A percentile compares a stretch with the other conserved stretches of the same genome.
phyloP scores from a whole-genome alignment of 495 filamentous ascomycete species.

The Hypoxylon perforatum region DNA sequence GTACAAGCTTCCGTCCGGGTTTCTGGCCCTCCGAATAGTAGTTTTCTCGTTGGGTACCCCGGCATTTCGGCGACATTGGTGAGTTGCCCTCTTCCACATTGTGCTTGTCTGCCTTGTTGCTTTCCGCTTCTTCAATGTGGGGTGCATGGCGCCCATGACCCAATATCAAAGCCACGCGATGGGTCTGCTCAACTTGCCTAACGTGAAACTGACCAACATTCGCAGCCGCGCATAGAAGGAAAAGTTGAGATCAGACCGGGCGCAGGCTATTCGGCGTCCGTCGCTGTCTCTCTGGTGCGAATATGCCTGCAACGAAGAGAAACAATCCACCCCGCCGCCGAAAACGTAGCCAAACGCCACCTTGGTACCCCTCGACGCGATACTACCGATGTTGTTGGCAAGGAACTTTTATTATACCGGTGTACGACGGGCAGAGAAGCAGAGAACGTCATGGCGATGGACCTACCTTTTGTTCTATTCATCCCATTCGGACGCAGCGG shows the following conservation, averaged over 20 bases:
- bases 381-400: conserved; percentile 90
- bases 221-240: conserved; percentile 91
- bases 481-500: conserved; percentile 93
- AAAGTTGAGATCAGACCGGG: conserved; percentile 96
- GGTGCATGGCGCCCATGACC: not conserved
- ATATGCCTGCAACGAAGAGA: conserved; percentile 93
- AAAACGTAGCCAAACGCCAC: conserved; percentile 91
- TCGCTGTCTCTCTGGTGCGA: conserved; percentile 91
- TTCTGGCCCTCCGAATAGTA: conserved; percentile 96
- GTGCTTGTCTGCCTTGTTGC: conserved; percentile 10
- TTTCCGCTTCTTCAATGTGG: conserved; percentile 19
- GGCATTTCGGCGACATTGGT: conserved; percentile 98
- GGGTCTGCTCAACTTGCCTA: conserved; percentile 15
- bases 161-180: not conserved
- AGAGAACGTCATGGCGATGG: conserved; percentile 94
- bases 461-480: conserved; percentile 95
- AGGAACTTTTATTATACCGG: conserved; percentile 91
- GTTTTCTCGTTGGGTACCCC: conserved; percentile 95
- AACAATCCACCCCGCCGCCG: conserved; percentile 95
- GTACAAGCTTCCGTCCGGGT: conserved; percentile 96
- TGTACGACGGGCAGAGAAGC: conserved; percentile 84
- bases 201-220: conserved; percentile 40
- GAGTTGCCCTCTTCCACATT: conserved; percentile 50
- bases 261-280: conserved; percentile 83
- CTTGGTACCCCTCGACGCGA: conserved; percentile 93